A percentile compares a stretch with the other conserved stretches of the same genome.
phyloP scores from a whole-genome alignment of 345 rosid species.

The Euphorbia tirucalli region DNA sequence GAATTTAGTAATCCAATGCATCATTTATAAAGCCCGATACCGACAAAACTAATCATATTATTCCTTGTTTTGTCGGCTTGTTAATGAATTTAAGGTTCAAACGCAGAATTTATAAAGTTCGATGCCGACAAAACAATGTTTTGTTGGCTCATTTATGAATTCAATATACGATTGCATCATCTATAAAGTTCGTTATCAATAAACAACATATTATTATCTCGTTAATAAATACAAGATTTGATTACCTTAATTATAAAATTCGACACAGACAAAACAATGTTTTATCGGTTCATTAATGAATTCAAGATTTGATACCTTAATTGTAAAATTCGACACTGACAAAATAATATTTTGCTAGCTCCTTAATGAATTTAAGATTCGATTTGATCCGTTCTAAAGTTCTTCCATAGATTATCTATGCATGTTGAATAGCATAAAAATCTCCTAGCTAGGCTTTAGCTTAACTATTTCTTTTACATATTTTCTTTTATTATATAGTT shows the following conservation, averaged over 20 bases:
- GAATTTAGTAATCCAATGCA: conserved; percentile 7
- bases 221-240: too few relatives aligned
- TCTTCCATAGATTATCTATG: conserved; percentile 8
- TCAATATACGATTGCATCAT: too few relatives aligned
- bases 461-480: neutral
- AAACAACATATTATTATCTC: too few relatives aligned
- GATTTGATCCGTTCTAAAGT: too few relatives aligned
- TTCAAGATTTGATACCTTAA: neutral
- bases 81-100: conserved; percentile 11
- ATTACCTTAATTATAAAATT: too few relatives aligned
- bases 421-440: too few relatives aligned
- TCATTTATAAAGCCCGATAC: neutral
- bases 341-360: too few relatives aligned
- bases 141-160: too few relatives aligned
- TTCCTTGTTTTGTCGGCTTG: too few relatives aligned
- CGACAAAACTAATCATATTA: neutral
- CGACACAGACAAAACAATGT: too few relatives aligned
- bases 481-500: neutral
- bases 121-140: neutral
- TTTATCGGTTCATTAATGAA: neutral
- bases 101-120: neutral
- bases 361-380: too few relatives aligned
- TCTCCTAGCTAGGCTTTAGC: neutral
- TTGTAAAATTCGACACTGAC: neutral
- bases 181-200: too few relatives aligned